Percentiles rank a stretch among this genome's conserved stretches.
Evolutionary conservation across 208 protist genomes (phyloP).

Genomic region (Leishmania turanica): DNA sequence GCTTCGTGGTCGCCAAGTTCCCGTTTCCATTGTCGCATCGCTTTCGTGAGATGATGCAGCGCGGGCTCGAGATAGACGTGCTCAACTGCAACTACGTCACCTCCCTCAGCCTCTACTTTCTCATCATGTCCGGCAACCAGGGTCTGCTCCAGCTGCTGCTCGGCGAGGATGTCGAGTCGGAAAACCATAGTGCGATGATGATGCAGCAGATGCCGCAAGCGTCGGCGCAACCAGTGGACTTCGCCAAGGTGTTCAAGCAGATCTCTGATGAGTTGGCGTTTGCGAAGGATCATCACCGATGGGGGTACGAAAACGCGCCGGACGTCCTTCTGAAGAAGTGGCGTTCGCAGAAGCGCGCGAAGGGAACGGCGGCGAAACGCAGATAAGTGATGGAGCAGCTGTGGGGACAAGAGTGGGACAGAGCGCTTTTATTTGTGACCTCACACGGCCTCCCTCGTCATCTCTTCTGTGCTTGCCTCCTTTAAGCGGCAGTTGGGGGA

Average conservation of each 20-base stretch:
- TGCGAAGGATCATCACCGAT: constrained; percentile 72
- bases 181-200: constrained; percentile 46
- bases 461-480: background rate
- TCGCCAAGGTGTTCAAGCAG: constrained; percentile 81
- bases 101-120: constrained; percentile 96
- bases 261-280: constrained; percentile 76
- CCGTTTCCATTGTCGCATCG: constrained; percentile 95
- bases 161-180: constrained; percentile 66
- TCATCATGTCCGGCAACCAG: constrained; percentile 94
- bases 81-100: constrained; percentile 96
- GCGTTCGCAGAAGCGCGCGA: constrained; percentile 37
- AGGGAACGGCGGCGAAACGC: constrained; percentile 17
- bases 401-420: background rate
- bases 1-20: constrained; percentile 97
- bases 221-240: constrained; percentile 71
- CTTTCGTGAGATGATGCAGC: constrained; percentile 95
- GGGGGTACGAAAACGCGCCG: constrained; percentile 66
- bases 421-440: background rate
- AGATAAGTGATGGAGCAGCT: background rate
- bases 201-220: constrained; percentile 59
- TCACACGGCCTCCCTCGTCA: background rate
- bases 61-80: constrained; percentile 94
- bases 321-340: constrained; percentile 66
- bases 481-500: background rate
- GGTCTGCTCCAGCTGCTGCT: constrained; percentile 94